Conservation (phyloP, 306 rosid species). For the Dalbergia cultrata region DNA sequence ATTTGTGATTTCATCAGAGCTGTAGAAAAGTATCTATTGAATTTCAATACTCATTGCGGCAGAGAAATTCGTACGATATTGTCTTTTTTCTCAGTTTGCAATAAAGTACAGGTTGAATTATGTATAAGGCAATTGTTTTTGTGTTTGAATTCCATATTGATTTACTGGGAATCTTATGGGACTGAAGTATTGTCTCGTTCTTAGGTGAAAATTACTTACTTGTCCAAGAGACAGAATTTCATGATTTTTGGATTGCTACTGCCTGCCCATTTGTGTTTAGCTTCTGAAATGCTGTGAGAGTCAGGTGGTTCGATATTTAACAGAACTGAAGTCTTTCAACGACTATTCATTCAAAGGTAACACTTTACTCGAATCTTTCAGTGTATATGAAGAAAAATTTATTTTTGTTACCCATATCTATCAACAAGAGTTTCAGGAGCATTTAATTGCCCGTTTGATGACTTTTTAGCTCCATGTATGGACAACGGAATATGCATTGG, state of each 20-base stretch:
- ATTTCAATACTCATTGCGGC: neutral
- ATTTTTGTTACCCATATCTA: neutral
- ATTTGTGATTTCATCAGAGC: neutral
- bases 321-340: neutral
- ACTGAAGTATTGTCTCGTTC: slow-evolving; percentile 11
- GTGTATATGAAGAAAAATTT: neutral
- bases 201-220: neutral
- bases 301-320: neutral
- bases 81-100: neutral
- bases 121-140: neutral
- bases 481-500: neutral
- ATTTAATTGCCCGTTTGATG: neutral
- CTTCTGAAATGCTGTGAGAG: slow-evolving; percentile 6
- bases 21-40: neutral
- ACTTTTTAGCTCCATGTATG: neutral
- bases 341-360: neutral
- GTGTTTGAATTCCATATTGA: slow-evolving; percentile 1
- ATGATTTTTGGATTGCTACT: neutral
- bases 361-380: neutral
- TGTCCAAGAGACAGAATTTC: neutral
- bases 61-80: neutral
- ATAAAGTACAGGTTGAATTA: neutral
- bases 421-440: neutral
- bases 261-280: neutral
- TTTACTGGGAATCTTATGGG: neutral